Percentiles rank a stretch among this genome's conserved stretches.
These are phyloP conservation scores for Bolboschoenoplectus hybrid DNA, from an alignment of 202 grass and related monocot genomes.

Conservation along the genomic window DNA sequence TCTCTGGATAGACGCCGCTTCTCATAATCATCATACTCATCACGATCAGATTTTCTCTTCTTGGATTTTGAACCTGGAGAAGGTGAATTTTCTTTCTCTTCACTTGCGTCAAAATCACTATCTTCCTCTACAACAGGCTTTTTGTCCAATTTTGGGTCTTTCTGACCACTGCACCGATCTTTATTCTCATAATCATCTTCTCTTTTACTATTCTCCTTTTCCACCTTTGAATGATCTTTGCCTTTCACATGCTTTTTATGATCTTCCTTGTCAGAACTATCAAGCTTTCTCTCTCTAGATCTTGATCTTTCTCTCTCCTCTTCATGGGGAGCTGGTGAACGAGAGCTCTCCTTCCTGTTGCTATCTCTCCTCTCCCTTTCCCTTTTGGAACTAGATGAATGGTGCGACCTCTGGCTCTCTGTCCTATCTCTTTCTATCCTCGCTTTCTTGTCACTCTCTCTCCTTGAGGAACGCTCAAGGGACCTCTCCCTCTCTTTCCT, in stretches of 20 bases:
- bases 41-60: constrained; percentile 52
- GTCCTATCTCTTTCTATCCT: constrained; percentile 22
- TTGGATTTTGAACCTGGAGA: constrained; percentile 51
- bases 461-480: constrained; percentile 4
- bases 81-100: constrained; percentile 45
- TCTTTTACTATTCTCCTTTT: constrained; percentile 51
- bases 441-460: constrained; percentile 34
- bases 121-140: constrained; percentile 43
- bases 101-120: constrained; percentile 32
- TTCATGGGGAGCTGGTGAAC: constrained; percentile 75
- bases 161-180: neutral
- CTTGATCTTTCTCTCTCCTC: constrained; percentile 83
- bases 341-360: constrained; percentile 55
- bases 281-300: constrained; percentile 75
- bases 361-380: constrained; percentile 47
- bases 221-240: constrained; percentile 34
- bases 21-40: constrained; percentile 48
- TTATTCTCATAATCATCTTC: constrained; percentile 39
- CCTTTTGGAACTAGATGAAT: constrained; percentile 24
- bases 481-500: constrained; percentile 17
- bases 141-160: constrained; percentile 40
- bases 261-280: constrained; percentile 59
- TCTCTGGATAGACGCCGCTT: constrained; percentile 28
- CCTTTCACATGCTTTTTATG: constrained; percentile 48
- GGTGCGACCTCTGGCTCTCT: constrained; percentile 14